Evolutionary conservation across 305 asterid genomes (phyloP).

Genomic region (Fraxinus paxiana): DNA sequence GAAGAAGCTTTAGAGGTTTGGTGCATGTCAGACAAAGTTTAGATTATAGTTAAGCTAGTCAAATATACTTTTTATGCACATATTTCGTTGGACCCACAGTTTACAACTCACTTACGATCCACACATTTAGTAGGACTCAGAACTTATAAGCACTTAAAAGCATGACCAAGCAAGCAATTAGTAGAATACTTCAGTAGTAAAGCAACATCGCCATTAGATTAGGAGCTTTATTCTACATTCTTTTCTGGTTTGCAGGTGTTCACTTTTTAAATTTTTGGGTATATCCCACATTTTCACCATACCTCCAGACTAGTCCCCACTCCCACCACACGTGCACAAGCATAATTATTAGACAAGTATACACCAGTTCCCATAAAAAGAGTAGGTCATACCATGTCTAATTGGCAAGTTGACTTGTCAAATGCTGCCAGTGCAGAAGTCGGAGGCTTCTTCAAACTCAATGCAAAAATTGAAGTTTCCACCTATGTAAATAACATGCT

Average conservation of each 20-base stretch:
- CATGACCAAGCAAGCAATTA: not conserved
- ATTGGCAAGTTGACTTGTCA: slow-evolving; percentile 52
- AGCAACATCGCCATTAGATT: not conserved
- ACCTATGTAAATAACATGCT: slow-evolving; percentile 49
- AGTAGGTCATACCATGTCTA: slow-evolving; percentile 54
- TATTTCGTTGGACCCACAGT: not conserved
- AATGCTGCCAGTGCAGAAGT: slow-evolving; percentile 35
- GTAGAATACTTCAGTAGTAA: not conserved
- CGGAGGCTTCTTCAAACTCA: slow-evolving; percentile 60
- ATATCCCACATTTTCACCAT: slow-evolving; percentile 22
- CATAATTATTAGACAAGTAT: not conserved
- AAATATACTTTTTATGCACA: not conserved
- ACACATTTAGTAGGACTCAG: not conserved
- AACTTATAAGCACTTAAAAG: not conserved
- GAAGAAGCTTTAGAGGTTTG: not conserved
- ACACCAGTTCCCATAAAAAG: slow-evolving; percentile 10
- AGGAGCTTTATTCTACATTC: not conserved
- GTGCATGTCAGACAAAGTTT: not conserved
- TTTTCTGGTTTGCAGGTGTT: not conserved
- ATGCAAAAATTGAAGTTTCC: slow-evolving; percentile 83
- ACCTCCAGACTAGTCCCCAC: not conserved
- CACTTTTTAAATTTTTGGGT: not conserved
- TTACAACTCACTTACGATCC: not conserved
- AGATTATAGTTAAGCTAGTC: not conserved
- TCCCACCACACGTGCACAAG: slow-evolving; percentile 18